Evolutionary conservation across 352 stramenopile genomes (phyloP).

Genomic region (Pythium pyrilobum): DNA sequence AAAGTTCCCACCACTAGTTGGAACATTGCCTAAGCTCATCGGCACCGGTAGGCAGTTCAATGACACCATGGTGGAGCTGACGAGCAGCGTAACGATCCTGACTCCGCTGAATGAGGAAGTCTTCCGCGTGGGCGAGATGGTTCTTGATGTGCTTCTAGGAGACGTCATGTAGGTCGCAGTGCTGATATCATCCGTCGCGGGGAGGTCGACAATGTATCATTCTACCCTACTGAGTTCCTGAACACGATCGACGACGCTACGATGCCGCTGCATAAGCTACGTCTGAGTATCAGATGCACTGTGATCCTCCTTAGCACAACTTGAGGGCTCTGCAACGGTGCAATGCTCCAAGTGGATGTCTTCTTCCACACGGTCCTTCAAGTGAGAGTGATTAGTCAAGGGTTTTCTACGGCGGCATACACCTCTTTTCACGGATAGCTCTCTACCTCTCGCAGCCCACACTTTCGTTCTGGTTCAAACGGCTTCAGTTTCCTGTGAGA

Average conservation of each 20-base stretch:
- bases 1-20: too few relatives aligned
- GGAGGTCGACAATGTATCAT: slow-evolving; percentile 1
- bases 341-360: slow-evolving; percentile 3
- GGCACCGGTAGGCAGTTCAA: background rate
- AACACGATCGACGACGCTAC: slow-evolving; percentile 12
- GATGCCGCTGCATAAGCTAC: slow-evolving; percentile 15
- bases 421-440: slow-evolving; percentile 18
- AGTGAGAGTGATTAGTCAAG: slow-evolving; percentile 13
- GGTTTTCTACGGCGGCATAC: background rate
- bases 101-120: slow-evolving; percentile 9
- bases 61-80: background rate
- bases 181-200: background rate
- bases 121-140: background rate
- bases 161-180: slow-evolving; percentile 4
- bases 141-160: background rate
- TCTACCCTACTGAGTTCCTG: slow-evolving; percentile 12
- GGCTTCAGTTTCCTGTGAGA: slow-evolving; percentile 18
- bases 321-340: slow-evolving; percentile 19
- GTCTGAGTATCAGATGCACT: slow-evolving; percentile 14
- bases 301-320: slow-evolving; percentile 15
- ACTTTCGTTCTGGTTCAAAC: slow-evolving; percentile 16
- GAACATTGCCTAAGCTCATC: background rate
- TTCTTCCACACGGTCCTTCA: slow-evolving; percentile 9
- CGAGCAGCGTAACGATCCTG: background rate
- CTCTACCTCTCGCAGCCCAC: slow-evolving; percentile 8